These are phyloP conservation scores for Pythium phragmitis DNA, from an alignment of 352 stramenopile species.

Conservation along the genomic window DNA sequence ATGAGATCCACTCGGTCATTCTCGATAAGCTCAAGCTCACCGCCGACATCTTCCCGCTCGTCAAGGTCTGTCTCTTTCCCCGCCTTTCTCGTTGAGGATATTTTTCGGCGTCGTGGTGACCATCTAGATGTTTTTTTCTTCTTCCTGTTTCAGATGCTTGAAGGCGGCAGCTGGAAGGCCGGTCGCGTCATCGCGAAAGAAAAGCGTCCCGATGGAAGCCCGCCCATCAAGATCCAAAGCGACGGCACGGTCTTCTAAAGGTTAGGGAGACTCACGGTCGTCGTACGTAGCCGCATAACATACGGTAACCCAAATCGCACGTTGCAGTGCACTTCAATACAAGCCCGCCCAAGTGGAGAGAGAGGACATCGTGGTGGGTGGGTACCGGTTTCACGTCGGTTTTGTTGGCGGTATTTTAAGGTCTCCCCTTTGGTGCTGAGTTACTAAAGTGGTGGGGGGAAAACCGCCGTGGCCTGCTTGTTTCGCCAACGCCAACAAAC, in stretches of 20 bases:
- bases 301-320: constrained; percentile 7
- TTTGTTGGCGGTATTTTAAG: constrained; percentile 14
- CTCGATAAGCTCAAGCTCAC: constrained; percentile 62
- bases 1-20: constrained; percentile 72
- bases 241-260: constrained; percentile 84
- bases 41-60: constrained; percentile 75
- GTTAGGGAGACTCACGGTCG: too few relatives aligned
- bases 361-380: background rate
- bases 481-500: constrained; percentile 16
- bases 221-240: constrained; percentile 85
- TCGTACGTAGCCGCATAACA: background rate
- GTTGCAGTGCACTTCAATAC: background rate
- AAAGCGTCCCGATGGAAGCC: constrained; percentile 62
- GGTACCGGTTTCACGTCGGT: constrained; percentile 2
- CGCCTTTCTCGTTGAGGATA: too few relatives aligned
- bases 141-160: constrained; percentile 52
- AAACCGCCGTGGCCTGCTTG: constrained; percentile 5
- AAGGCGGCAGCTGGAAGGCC: constrained; percentile 86
- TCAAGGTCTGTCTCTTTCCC: constrained; percentile 55
- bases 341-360: background rate
- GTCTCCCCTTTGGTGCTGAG: background rate
- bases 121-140: constrained; percentile 1
- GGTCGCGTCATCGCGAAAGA: constrained; percentile 79
- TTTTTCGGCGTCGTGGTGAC: too few relatives aligned
- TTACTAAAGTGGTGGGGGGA: background rate